Evolutionary conservation across 2,329 filamentous ascomycete species (phyloP).

Genomic region (Alternaria dauci): DNA sequence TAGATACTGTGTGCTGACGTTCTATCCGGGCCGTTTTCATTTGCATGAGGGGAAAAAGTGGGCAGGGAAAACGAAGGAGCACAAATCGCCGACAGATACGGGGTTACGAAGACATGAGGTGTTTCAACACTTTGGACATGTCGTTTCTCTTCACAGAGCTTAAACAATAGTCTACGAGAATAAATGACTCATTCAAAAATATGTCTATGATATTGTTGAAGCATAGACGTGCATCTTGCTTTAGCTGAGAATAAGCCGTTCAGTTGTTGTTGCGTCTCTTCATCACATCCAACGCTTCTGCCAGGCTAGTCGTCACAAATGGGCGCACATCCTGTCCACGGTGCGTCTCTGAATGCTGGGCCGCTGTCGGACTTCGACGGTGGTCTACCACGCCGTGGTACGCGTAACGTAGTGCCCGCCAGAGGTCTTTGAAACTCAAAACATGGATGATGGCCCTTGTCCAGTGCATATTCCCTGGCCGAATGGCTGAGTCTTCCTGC

Average conservation of each 20-base stretch:
- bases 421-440: not conserved
- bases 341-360: not conserved
- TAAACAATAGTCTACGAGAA: not conserved
- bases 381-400: not conserved
- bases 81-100: not conserved
- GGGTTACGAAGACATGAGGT: not conserved
- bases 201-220: not conserved
- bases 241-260: not conserved
- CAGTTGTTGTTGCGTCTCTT: not conserved
- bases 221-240: not conserved
- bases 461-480: not conserved
- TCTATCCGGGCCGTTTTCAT: not conserved
- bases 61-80: not conserved
- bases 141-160: not conserved
- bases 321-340: not conserved
- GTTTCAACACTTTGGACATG: not conserved
- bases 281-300: not conserved
- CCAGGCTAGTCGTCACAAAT: not conserved
- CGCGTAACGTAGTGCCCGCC: not conserved
- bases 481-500: not conserved
- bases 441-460: not conserved
- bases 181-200: not conserved
- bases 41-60: not conserved
- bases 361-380: not conserved
- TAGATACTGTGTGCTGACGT: not conserved